Percentiles rank a stretch among this genome's conserved stretches.
These are phyloP conservation scores for Trifolium subterraneum DNA, from an alignment of 306 rosid genomes.

Conservation along the genomic window DNA sequence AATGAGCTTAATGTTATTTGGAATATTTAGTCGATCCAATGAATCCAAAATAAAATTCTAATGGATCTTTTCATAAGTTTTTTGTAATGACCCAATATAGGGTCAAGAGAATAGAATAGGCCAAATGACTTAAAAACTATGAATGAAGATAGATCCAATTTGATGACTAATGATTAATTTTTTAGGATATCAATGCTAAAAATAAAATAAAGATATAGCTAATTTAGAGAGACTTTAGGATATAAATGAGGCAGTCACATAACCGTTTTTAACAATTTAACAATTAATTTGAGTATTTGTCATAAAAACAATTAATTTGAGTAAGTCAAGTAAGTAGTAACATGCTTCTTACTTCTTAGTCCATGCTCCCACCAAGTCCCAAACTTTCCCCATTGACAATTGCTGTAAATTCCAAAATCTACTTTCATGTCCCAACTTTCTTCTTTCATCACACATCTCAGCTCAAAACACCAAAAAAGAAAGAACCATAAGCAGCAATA, in stretches of 20 bases:
- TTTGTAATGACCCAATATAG: too few species aligned
- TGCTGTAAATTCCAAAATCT: background rate
- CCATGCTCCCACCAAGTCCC: background rate
- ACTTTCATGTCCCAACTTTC: background rate
- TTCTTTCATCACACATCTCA: background rate
- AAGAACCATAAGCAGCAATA: background rate
- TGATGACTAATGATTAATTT: too few species aligned
- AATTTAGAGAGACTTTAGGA: background rate
- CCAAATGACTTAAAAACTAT: too few species aligned
- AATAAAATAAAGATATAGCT: background rate
- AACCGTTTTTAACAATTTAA: background rate
- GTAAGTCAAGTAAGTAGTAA: background rate
- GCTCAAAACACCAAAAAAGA: background rate
- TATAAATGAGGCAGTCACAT: background rate
- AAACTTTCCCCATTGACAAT: background rate
- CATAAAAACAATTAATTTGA: background rate
- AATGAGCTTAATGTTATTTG: too few species aligned
- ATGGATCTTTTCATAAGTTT: too few species aligned
- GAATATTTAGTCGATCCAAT: too few species aligned
- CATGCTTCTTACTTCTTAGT: background rate
- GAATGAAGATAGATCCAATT: too few species aligned
- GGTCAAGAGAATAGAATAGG: too few species aligned
- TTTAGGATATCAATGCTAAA: too few species aligned
- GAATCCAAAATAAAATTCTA: too few species aligned
- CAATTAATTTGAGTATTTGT: background rate